These are phyloP conservation scores for Penicillium sp. DNA, from an alignment of 2,329 filamentous ascomycete species.

Conservation along the genomic window DNA sequence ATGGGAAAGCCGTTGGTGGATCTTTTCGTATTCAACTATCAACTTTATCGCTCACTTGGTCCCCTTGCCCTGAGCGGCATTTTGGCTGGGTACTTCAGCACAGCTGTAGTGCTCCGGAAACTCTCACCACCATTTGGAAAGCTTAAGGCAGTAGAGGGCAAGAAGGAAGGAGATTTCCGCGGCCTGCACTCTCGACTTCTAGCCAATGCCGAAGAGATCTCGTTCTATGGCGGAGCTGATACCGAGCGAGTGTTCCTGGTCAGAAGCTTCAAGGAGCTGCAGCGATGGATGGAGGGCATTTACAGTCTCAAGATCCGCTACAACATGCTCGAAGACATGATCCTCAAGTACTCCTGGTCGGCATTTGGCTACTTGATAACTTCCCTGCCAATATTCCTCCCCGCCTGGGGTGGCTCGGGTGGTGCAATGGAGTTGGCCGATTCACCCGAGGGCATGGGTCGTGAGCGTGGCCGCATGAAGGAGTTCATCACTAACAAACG, in stretches of 20 bases:
- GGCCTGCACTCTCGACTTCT: conserved; percentile 87
- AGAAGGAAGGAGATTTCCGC: conserved; percentile 92
- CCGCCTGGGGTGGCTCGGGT: conserved; percentile 85
- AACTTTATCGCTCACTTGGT: conserved; percentile 86
- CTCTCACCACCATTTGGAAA: conserved; percentile 96
- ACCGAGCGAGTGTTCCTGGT: conserved; percentile 94
- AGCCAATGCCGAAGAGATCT: conserved; percentile 95
- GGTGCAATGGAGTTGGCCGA: conserved; percentile 65
- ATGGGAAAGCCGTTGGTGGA: conserved; percentile 98
- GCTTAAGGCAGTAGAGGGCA: conserved; percentile 90
- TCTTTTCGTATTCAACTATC: conserved; percentile 95
- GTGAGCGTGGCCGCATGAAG: conserved; percentile 87
- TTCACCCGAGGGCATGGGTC: conserved; percentile 36
- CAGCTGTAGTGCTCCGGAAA: conserved; percentile 81
- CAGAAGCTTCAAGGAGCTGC: conserved; percentile 86
- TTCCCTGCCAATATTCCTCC: conserved; percentile 88
- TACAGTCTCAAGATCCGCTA: conserved; percentile 97
- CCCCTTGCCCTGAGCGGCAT: conserved; percentile 83
- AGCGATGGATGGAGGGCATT: conserved; percentile 96
- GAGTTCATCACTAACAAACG: conserved; percentile 99
- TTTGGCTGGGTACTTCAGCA: conserved; percentile 89
- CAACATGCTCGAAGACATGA: conserved; percentile 98
- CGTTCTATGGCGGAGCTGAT: conserved; percentile 93
- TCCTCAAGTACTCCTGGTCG: conserved; percentile 98
- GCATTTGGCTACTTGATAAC: conserved; percentile 94